Conservation (phyloP, 805 yeast genomes). For the Kuraishia ogatae region DNA sequence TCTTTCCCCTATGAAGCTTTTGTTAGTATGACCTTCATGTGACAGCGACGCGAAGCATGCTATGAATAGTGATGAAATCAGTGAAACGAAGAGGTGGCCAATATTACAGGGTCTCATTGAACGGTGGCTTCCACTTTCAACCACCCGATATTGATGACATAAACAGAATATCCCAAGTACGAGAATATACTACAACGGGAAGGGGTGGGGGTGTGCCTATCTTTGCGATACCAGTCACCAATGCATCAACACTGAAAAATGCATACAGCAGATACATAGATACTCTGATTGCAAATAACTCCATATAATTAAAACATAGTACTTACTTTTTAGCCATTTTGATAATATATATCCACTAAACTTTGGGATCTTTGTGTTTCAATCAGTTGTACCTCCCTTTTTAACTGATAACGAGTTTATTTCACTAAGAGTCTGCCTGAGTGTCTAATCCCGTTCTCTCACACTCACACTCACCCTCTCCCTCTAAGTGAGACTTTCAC, state of each 20-base stretch:
- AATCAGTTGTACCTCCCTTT: not conserved
- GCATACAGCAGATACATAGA: not conserved
- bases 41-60: not conserved
- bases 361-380: slow-evolving; percentile 3
- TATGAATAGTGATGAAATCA: not conserved
- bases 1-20: slow-evolving; percentile 41
- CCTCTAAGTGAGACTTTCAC: no score
- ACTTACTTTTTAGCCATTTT: slow-evolving; percentile 43
- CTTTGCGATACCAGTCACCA: no score
- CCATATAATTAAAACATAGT: not conserved
- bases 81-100: no score
- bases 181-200: no score
- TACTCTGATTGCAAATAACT: not conserved
- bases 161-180: no score
- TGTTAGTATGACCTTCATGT: slow-evolving; percentile 2
- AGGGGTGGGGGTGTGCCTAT: no score
- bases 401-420: not conserved
- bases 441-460: not conserved
- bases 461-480: no score
- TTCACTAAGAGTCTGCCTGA: not conserved
- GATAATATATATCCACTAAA: not conserved
- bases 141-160: no score
- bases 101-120: no score
- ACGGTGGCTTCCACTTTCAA: no score
- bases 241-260: not conserved